phyloP scores from a whole-genome alignment of 495 filamentous ascomycete species.

The Aspergillus steynii region DNA sequence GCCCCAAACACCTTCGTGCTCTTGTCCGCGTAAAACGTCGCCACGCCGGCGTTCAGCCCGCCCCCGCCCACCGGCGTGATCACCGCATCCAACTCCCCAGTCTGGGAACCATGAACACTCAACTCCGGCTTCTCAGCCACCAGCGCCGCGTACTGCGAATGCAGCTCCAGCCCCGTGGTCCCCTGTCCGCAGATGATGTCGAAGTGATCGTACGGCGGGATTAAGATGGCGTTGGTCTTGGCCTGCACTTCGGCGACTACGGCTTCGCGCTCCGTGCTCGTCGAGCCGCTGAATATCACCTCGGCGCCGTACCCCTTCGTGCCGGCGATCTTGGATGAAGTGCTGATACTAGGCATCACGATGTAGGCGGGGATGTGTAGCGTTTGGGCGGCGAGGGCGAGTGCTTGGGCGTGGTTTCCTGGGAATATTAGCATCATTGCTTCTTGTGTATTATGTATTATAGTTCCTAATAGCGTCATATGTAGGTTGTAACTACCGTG shows the following conservation, averaged over 20 bases:
- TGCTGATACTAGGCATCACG: conserved; percentile 85
- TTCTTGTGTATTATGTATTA: no score
- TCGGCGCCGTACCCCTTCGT: conserved; percentile 72
- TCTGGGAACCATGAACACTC: conserved; percentile 16
- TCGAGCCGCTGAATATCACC: conserved; percentile 83
- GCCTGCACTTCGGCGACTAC: conserved; percentile 64
- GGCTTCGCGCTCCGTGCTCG: conserved; percentile 77
- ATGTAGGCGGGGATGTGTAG: conserved; percentile 70
- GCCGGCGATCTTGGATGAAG: conserved; percentile 81
- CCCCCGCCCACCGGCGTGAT: conserved; percentile 88
- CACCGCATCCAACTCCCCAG: conserved; percentile 64
- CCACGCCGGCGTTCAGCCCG: conserved; percentile 82
- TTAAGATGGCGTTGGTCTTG: conserved; percentile 69
- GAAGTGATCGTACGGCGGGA: conserved; percentile 91
- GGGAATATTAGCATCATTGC: conserved; percentile 12
- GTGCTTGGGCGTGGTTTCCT: conserved; percentile 97
- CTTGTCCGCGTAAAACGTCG: conserved; percentile 69
- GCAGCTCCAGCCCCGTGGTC: conserved; percentile 81
- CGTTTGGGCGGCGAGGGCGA: conserved; percentile 78
- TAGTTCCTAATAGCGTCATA: no score
- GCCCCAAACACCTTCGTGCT: conserved; percentile 79
- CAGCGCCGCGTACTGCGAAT: conserved; percentile 63
- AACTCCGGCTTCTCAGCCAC: conserved; percentile 30
- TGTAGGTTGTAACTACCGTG: no score
- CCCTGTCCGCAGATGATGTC: conserved; percentile 92